Evolutionary conservation across 176 grass and related monocot species (phyloP), one percentile per base, ranked within the genome.

Genomic region (Eleusine indica): DNA sequence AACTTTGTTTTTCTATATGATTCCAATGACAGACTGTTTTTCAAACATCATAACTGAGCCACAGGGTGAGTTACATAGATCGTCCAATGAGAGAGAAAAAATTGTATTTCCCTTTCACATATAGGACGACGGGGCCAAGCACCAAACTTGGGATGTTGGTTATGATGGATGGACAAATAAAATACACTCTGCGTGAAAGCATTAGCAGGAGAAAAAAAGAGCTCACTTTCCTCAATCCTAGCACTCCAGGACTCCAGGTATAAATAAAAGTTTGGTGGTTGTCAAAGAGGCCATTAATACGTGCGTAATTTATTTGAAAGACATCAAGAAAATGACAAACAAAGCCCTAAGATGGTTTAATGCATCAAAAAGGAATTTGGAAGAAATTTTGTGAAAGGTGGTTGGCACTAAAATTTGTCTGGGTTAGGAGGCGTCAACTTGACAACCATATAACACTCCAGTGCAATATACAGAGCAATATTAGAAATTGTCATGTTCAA

Each of bases 221-320:
- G 48, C 8, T 70, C 51, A 7, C 64, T 21, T 14, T 35, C 44
- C 2, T 66, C 9, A 38, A 51, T 66, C 1, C 41, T 70, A 77
- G 47, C 22, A 60, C 52, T 22, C 10, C 13, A 60, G 19, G 64
- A 63, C 22, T 64, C 25, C 11, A 4, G 9, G 0, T 39, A 71
- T 35, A 2, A 5, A 9, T 22, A 12, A 15, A 80, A 68, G 30
- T 79, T 51, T 51, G 2, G 51, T 51, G 29, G 16, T 9, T 5
- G 21, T 28, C 12, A 71, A 63, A 51, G 21, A 48, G 53, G 17
- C 21, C 9, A n/a, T 62, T 14, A 49, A 5, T 71, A 64, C 19
- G 43, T 15, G 21, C 84, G 80, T 66, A 51, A 32, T 73, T 3
- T 52, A 37, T 43, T 64, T 21, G 73, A 42, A 86, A 9, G 5